Evolutionary conservation across 768 basidiomycete species (phyloP).

Genomic region (Russula virescens): DNA sequence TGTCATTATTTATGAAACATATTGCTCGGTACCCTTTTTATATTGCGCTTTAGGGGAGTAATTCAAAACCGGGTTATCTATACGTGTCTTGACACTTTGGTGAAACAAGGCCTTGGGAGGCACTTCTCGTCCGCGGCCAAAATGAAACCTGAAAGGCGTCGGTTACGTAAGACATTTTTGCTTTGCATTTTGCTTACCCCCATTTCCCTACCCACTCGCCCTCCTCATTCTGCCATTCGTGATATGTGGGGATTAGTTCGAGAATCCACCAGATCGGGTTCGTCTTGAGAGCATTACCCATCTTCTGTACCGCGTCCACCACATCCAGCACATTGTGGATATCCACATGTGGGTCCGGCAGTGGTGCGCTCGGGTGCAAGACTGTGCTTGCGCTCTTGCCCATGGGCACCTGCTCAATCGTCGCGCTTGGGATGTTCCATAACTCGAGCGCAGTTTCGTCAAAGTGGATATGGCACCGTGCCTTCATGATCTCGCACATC

Average conservation of each 20-base stretch:
- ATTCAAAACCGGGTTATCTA: conserved; percentile 39
- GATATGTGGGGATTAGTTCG: conserved; percentile 55
- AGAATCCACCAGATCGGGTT: conserved; percentile 58
- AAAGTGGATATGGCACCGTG: conserved; percentile 11
- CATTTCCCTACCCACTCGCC: conserved; percentile 51
- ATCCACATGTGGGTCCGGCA: background rate
- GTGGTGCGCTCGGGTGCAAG: background rate
- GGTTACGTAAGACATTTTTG: background rate
- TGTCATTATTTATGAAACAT: conserved; percentile 33
- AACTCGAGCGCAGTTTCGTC: conserved; percentile 11
- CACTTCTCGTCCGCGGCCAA: conserved; percentile 55
- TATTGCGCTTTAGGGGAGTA: conserved; percentile 58
- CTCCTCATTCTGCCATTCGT: conserved; percentile 49
- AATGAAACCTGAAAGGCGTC: conserved; percentile 38
- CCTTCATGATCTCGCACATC: conserved; percentile 20
- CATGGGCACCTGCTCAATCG: background rate
- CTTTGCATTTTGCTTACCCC: conserved; percentile 39
- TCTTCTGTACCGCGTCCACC: conserved; percentile 39
- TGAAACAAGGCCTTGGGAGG: conserved; percentile 53
- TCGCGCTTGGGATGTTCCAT: conserved; percentile 13
- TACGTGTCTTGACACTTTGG: conserved; percentile 54
- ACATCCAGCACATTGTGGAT: background rate
- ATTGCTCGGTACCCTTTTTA: conserved; percentile 42
- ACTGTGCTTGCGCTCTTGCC: background rate
- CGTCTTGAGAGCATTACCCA: conserved; percentile 47